phyloP scores from a whole-genome alignment of 2,329 filamentous ascomycete species.

The Aspergillus novofumigatus region DNA sequence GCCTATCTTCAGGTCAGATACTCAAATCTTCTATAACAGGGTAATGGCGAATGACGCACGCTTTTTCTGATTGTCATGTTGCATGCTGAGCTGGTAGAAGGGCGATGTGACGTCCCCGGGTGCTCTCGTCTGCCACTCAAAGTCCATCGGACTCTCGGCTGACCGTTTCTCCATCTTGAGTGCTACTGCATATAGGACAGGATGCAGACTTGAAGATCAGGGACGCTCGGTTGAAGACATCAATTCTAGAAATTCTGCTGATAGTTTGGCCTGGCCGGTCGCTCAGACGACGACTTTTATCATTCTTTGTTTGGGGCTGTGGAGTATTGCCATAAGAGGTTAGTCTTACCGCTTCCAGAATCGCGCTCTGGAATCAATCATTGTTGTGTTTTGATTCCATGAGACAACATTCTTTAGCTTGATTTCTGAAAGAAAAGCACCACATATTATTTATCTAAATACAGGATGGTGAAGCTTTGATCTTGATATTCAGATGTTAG shows the following conservation, averaged over 20 bases:
- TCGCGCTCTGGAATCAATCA: background rate
- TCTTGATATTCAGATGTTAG: background rate
- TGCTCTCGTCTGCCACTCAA: slow-evolving; percentile 45
- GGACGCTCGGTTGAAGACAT: background rate
- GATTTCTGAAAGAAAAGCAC: background rate
- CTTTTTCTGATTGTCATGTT: slow-evolving; percentile 41
- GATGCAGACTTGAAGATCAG: slow-evolving; percentile 6
- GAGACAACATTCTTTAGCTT: background rate
- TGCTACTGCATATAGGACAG: slow-evolving; percentile 5
- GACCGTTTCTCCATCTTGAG: slow-evolving; percentile 36
- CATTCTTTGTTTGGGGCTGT: background rate
- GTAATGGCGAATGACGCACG: slow-evolving; percentile 28
- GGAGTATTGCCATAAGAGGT: background rate
- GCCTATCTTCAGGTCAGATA: slow-evolving; percentile 22
- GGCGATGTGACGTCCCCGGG: slow-evolving; percentile 45
- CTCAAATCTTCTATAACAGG: background rate
- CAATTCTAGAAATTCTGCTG: background rate
- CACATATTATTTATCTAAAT: background rate
- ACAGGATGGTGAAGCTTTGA: background rate
- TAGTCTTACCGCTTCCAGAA: background rate
- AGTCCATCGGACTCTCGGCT: slow-evolving; percentile 49
- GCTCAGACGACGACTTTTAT: background rate
- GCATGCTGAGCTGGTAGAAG: slow-evolving; percentile 45
- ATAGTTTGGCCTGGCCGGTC: background rate
- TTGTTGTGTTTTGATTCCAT: background rate